Conservation (phyloP, 441 rosid species). For the Erysimum cheiri region DNA sequence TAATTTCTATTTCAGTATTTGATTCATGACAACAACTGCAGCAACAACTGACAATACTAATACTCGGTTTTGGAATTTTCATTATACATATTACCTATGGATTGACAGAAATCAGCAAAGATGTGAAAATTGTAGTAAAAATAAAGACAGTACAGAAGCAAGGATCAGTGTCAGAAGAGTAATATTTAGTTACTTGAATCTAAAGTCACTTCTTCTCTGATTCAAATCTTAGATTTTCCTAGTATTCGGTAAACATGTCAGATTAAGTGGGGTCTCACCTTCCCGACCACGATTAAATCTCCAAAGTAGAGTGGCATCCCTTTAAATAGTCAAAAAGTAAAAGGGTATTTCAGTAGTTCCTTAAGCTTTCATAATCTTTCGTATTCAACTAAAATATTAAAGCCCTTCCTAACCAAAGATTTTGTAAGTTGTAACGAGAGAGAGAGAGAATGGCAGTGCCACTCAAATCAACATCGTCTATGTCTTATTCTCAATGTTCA, state of each 20-base stretch:
- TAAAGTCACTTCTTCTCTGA: constrained; percentile 45
- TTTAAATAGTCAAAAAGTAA: constrained; percentile 53
- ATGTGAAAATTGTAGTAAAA: constrained; percentile 32
- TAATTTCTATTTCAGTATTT: not conserved
- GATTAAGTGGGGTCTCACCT: constrained; percentile 40
- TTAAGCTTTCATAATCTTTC: constrained; percentile 19
- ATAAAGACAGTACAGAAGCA: constrained; percentile 35
- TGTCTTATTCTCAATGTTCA: constrained; percentile 45
- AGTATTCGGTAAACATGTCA: constrained; percentile 45
- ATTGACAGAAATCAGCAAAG: constrained; percentile 24
- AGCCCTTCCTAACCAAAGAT: constrained; percentile 34
- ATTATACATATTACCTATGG: not conserved
- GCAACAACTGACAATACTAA: not conserved
- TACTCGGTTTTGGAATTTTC: not conserved
- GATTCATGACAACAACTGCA: not conserved
- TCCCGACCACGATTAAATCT: constrained; percentile 36
- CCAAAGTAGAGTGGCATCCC: constrained; percentile 44
- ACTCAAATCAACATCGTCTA: constrained; percentile 45
- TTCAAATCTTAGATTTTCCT: constrained; percentile 40
- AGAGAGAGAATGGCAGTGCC: constrained; percentile 49
- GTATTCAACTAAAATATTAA: constrained; percentile 30
- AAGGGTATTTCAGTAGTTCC: constrained; percentile 55
- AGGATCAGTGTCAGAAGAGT: constrained; percentile 42
- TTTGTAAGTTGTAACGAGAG: not conserved
- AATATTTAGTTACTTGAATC: constrained; percentile 41